Evolutionary conservation across 805 yeast genomes (phyloP).

Genomic region (Wickerhamiella kazuoi): DNA sequence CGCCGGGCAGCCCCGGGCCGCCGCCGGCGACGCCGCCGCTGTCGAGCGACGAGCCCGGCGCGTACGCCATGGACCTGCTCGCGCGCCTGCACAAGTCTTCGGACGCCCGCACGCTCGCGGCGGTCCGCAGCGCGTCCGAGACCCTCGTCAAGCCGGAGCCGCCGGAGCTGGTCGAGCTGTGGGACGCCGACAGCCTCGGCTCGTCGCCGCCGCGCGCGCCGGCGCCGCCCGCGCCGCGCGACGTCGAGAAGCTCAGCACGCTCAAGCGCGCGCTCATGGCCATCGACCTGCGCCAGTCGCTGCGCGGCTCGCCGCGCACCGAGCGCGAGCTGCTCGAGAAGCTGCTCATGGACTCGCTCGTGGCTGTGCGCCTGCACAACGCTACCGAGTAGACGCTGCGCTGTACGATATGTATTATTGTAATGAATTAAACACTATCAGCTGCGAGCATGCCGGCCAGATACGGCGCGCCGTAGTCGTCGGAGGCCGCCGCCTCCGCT

Average conservation of each 20-base stretch:
- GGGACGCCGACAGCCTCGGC: slow-evolving; percentile 1
- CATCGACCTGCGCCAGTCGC: background rate
- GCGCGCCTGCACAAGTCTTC: background rate
- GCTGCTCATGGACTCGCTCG: slow-evolving; percentile 3
- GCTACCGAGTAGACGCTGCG: background rate
- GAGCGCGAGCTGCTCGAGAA: slow-evolving; percentile 2
- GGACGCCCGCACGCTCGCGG: background rate
- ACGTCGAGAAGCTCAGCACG: background rate
- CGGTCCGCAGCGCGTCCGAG: background rate
- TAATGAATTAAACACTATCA: too few relatives aligned
- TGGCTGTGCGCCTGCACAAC: slow-evolving; percentile 1
- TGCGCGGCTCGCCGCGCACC: background rate
- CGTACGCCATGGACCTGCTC: slow-evolving; percentile 4
- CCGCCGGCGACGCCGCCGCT: slow-evolving; percentile 1
- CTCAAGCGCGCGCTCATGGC: slow-evolving; percentile 2
- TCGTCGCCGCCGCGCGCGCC: slow-evolving; percentile 2
- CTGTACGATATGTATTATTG: too few relatives aligned
- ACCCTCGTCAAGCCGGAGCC: slow-evolving; percentile 2
- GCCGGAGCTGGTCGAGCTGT: background rate
- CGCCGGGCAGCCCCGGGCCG: too few relatives aligned
- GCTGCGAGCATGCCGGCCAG: too few relatives aligned
- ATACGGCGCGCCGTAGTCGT: too few relatives aligned
- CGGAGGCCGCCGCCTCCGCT: too few relatives aligned
- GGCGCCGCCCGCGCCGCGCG: background rate
- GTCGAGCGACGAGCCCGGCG: slow-evolving; percentile 3